Conservation (phyloP, 1,139 yeast species). For the Hemisphaericaspora subhashii region DNA sequence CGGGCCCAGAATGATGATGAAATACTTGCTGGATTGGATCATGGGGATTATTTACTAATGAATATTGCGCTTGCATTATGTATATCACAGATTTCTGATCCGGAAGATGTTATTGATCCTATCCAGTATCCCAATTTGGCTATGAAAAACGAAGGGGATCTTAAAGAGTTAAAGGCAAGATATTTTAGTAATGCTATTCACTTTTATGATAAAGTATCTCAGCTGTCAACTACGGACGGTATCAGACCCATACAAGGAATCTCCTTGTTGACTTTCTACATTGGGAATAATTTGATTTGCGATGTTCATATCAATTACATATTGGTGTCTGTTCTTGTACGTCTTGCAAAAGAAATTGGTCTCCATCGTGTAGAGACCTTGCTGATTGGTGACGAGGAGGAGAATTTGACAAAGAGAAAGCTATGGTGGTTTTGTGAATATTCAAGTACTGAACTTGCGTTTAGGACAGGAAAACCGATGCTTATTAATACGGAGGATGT, state of each 20-base stretch:
- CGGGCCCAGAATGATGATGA: conserved; percentile 8
- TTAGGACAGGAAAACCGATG: conserved; percentile 24
- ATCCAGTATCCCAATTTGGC: conserved; percentile 10
- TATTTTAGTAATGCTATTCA: conserved; percentile 20
- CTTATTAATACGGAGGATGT: conserved; percentile 16
- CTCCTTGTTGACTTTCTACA: conserved; percentile 21
- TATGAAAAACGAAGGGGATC: conserved; percentile 4
- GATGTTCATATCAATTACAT: conserved; percentile 24
- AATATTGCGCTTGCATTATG: conserved; percentile 17
- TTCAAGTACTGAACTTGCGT: conserved; percentile 23
- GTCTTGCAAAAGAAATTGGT: conserved; percentile 23
- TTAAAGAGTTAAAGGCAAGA: conserved; percentile 9
- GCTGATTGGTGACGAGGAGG: conserved; percentile 11
- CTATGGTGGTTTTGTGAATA: conserved; percentile 26
- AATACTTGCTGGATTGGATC: conserved; percentile 7
- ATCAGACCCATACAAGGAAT: conserved; percentile 24
- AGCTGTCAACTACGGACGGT: conserved; percentile 20
- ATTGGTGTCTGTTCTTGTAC: conserved; percentile 21
- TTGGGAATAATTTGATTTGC: conserved; percentile 25
- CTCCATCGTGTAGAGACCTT: conserved; percentile 19
- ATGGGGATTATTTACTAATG: conserved; percentile 19
- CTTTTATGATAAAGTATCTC: conserved; percentile 22
- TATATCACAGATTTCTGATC: conserved; percentile 8
- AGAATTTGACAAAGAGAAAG: conserved; percentile 16
- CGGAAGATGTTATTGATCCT: conserved; percentile 5